These are phyloP conservation scores for Chrysoporthe puriensis DNA, from an alignment of 2,329 filamentous ascomycete species.

Conservation along the genomic window DNA sequence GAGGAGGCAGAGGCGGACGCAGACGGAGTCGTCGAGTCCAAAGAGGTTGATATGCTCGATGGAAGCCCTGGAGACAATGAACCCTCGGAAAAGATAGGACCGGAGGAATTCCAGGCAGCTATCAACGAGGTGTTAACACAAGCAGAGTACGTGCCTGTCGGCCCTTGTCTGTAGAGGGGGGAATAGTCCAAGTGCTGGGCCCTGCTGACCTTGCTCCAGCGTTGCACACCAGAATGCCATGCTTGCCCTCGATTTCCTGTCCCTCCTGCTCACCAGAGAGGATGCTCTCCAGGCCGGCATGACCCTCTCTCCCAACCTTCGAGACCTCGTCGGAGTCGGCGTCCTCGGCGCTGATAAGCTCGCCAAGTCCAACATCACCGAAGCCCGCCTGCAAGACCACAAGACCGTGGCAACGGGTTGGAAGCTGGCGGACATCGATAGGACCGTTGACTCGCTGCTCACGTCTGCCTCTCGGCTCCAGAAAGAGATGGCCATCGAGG, in stretches of 20 bases:
- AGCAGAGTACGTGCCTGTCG: constrained; percentile 53
- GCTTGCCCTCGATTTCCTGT: constrained; percentile 79
- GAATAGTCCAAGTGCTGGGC: not conserved
- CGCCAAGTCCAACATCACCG: constrained; percentile 61
- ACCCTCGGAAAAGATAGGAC: constrained; percentile 44
- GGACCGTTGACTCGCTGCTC: constrained; percentile 73
- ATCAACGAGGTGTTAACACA: constrained; percentile 61
- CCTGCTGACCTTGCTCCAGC: constrained; percentile 38
- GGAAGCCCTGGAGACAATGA: constrained; percentile 53
- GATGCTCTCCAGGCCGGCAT: constrained; percentile 69
- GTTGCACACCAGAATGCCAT: constrained; percentile 63
- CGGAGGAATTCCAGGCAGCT: constrained; percentile 51
- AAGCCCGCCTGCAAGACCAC: constrained; percentile 59
- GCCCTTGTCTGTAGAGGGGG: not conserved
- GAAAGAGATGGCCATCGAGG: constrained; percentile 78
- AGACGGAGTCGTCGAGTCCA: constrained; percentile 41
- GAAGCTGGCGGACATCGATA: constrained; percentile 76
- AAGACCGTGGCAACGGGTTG: constrained; percentile 68
- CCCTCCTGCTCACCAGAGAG: constrained; percentile 81
- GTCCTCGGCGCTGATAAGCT: constrained; percentile 72
- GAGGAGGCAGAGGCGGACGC: constrained; percentile 60
- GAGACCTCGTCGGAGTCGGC: constrained; percentile 72
- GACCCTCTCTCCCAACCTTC: constrained; percentile 72
- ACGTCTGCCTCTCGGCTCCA: constrained; percentile 73
- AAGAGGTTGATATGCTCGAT: constrained; percentile 47